Evolutionary conservation across 257 asterid genomes (phyloP).

Genomic region (Ajuga chamaepitys): DNA sequence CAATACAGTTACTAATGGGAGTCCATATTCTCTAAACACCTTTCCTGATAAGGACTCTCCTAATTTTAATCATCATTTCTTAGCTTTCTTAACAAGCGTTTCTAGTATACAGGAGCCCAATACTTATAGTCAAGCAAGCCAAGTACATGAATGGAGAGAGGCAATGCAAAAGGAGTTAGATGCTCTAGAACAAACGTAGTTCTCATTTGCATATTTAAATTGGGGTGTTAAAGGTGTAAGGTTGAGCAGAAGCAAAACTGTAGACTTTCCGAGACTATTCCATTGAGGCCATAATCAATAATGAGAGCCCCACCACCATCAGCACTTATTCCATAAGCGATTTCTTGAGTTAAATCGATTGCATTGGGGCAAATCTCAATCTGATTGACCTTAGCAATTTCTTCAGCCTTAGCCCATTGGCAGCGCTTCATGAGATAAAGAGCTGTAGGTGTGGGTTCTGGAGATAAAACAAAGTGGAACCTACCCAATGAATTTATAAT

Average conservation of each 20-base stretch:
- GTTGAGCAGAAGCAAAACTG: conserved; percentile 45
- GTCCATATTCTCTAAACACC: no score
- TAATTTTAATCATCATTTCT: no score
- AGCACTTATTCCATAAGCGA: conserved; percentile 58
- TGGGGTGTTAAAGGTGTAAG: conserved; percentile 6
- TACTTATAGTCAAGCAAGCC: no score
- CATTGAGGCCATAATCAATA: conserved; percentile 80
- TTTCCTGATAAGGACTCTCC: no score
- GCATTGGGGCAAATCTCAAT: conserved; percentile 88
- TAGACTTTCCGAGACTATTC: conserved; percentile 76
- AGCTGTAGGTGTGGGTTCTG: conserved; percentile 84
- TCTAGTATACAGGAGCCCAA: no score
- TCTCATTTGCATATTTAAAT: no score
- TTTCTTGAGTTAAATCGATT: conserved; percentile 73
- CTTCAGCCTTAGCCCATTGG: conserved; percentile 72
- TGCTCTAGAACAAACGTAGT: no score
- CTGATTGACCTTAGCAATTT: conserved; percentile 42
- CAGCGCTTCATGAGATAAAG: conserved; percentile 77
- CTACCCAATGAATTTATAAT: conserved; percentile 32
- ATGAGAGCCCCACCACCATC: conserved; percentile 99
- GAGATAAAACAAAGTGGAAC: conserved; percentile 87
- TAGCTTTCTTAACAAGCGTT: no score
- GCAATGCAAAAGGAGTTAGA: no score
- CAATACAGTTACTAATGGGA: no score
- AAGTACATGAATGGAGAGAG: no score